Evolutionary conservation across 83 land plant genomes (phyloP), one percentile per base, ranked within the genome.

Genomic region (Isoetes engelmannii): DNA sequence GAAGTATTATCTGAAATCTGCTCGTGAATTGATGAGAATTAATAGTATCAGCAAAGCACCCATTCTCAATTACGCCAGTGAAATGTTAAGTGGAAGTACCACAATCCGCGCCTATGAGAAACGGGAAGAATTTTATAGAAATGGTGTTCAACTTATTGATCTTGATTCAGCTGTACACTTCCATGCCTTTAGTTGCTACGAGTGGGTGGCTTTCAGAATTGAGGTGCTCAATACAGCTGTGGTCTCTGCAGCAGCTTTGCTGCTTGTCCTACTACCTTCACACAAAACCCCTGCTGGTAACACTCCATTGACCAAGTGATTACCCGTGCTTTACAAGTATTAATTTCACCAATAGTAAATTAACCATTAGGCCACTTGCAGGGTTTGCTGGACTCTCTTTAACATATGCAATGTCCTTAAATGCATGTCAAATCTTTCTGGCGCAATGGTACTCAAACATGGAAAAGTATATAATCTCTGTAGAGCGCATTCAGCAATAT

Each of bases 21-120:
- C 90, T 15, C 79, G 84, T 68, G 92, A 87, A 70, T 77, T 93
- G 8, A 80, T 84, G 46, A 82, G 96, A 71, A 87, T 93, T 47
- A 86, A 87, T 75, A 92, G 92, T 21, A 87, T 86, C 12, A 87
- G 89, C 13, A 93, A 93, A 69, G 92, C 98, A 13, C 98, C 98
- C 0, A 78, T 93, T 12, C 81, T 84, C 76, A 87, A 87, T 57
- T 76, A 82, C 71, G 76, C 83, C 51, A 75, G 87, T 0, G 98
- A 93, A 79, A 81, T 92, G 47, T 63, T 79, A 0, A 75, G 70
- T 48, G 98, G 98, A 17, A 87, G 79, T 20, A 76, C 75, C 54
- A 87, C 96, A 0, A 93, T 93, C 45, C 77, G 96, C 65, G 89
- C 89, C 5, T 93, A 85, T 61, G 60, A 64, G 13, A 74, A 72